Evolutionary conservation across 495 filamentous ascomycete genomes (phyloP), one percentile per base, ranked within the genome.

Genomic region (Staphylotrichum tortipilum): DNA sequence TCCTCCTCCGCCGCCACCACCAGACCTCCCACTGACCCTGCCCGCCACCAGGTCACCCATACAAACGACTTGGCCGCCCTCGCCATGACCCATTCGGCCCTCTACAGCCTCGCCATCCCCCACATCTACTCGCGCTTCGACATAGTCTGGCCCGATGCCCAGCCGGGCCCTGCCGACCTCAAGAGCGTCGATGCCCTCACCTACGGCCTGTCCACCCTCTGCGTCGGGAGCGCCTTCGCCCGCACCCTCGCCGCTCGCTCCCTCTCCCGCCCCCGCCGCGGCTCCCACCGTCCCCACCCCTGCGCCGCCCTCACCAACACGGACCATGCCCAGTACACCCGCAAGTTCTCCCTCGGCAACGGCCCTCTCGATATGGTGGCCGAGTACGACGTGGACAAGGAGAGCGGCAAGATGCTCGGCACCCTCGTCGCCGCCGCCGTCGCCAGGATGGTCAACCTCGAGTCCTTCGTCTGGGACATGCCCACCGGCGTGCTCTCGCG

Each of bases 391-490:
- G 84, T 95, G 56, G 84, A 79, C 9, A 94, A 90, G 64, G 90
- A 94, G 60, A 80, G 85, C 47, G 91, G 90, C 0, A 95, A 94
- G 66, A 89, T 95, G 87, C 77, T 97, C 7, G 89, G 89, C 15
- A 94, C 88, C 11, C 68, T 95, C 35, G 88, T 94, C n/a, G 88
- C 90, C 12, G 67, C 91, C 55, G 86, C 89, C 4, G 74, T 95
- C 21, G 79, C 82, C 24, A 80, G 87, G 47, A 95, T 95, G 91
- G 72, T 82, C 19, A 89, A 89, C 54, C 77, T 97, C 17, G 89
- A 97, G 65, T 83, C 82, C 0, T 97, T 97, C 57, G 72, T 89
- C 10, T 97, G 91, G 91, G 90, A 97, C 62, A 95, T 95, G 90
- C 88, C 89, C 0, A 95, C 89, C 0, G 91, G 91, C 0, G 84